These are phyloP conservation scores for Corynespora cassiicola DNA, from an alignment of 2,329 filamentous ascomycete species.

Conservation along the genomic window DNA sequence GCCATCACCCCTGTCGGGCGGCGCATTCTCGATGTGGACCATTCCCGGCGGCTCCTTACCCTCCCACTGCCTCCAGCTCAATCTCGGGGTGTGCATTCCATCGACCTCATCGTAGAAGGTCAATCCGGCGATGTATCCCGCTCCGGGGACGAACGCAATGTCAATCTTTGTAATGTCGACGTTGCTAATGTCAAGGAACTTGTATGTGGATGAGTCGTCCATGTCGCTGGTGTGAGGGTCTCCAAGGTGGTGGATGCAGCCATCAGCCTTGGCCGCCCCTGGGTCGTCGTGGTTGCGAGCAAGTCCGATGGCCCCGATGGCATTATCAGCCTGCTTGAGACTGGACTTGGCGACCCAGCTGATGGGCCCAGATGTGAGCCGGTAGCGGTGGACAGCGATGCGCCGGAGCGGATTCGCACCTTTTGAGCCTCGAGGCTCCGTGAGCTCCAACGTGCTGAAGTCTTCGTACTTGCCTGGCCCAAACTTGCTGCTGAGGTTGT, in stretches of 20 bases:
- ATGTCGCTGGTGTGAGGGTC: conserved; percentile 15
- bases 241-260: conserved; percentile 27
- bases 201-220: conserved; percentile 17
- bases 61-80: conserved; percentile 32
- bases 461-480: conserved; percentile 27
- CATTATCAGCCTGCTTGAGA: conserved; percentile 23
- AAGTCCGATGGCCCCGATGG: conserved; percentile 30
- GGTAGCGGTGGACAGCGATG: conserved; percentile 31
- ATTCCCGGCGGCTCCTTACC: conserved; percentile 26
- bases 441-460: conserved; percentile 34
- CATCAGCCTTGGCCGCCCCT: conserved; percentile 14
- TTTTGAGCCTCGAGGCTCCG: conserved; percentile 18
- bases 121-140: conserved; percentile 29
- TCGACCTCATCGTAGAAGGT: conserved; percentile 29
- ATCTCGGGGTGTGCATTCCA: conserved; percentile 17
- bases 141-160: conserved; percentile 30
- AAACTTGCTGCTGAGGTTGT: conserved; percentile 18
- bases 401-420: conserved; percentile 23
- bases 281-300: conserved; percentile 19
- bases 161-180: conserved; percentile 34
- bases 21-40: conserved; percentile 24
- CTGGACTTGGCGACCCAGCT: conserved; percentile 15
- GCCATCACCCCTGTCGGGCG: conserved; percentile 31
- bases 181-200: conserved; percentile 22
- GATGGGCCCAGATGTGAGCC: conserved; percentile 17